Base-by-base conservation (phyloP, 352 stramenopile genomes). In the Sclerospora graminicola region DNA sequence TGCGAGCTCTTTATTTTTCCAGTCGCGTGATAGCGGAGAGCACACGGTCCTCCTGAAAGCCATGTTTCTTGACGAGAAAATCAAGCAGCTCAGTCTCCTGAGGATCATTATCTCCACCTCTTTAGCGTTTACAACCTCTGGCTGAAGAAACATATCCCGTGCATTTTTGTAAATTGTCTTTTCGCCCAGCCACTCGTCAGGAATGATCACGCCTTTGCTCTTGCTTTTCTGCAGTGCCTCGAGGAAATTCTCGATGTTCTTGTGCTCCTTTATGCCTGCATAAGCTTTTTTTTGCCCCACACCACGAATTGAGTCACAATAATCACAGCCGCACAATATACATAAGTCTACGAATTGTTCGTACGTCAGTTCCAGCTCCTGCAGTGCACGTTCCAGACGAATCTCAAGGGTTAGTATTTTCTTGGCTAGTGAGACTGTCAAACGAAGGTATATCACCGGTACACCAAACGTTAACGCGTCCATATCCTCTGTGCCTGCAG, bases 281-380 rank as follows among this genome's bases (percentile, higher is more conserved):
- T 97, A 78, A 2, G 96, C 96, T 48, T 96, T 99, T 70, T 99
- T 98, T 0, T 96, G 96, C 8, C 97, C 97, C 26, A 99, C 92
- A 27, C 95, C 95, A 14, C 84, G 83, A 65, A 99, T 99, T 19
- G 78, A 97, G 38, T 97, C 94, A 48, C 91, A 98, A 63, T 99
- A 99, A 73, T 99, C 96, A 61, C 96, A 99, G 40, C 97, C 96
- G 37, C 93, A 98, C n/a, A 99, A 72, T 48, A 99, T 98, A 56
- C 96, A 99, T 39, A 99, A 66, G 68, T 99, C 97, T 9, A 99
- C 91, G 63, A 99, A 99, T 65, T 92, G 75, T 14, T 82, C 91
- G 37, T 97, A 80, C 2, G 81, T 95, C 15, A 99, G 69, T 11
- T 81, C 81, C 30, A 99, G 65, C n/a, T n/a, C n/a, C n/a, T n/a